phyloP scores from a whole-genome alignment of 2,329 filamentous ascomycete genomes.

The Monilinia polystroma region DNA sequence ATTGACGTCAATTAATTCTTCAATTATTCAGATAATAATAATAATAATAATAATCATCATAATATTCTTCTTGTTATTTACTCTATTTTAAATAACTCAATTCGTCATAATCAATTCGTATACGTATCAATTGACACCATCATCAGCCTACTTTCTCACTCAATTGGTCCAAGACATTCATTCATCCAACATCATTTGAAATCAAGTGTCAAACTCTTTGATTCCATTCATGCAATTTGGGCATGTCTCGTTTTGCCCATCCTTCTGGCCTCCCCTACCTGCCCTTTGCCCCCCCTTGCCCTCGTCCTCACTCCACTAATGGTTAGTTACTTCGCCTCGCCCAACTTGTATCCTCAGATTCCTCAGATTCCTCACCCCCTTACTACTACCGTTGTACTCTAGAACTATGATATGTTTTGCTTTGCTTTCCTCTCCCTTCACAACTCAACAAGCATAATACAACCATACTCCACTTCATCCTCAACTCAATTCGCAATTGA shows the following conservation, averaged over 20 bases:
- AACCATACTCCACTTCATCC: conserved; percentile 19
- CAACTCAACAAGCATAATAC: conserved; percentile 21
- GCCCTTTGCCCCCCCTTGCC: neutral
- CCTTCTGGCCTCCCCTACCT: neutral
- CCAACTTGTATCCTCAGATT: too few relatives aligned
- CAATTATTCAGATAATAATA: too few relatives aligned
- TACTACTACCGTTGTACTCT: too few relatives aligned
- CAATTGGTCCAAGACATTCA: conserved; percentile 19
- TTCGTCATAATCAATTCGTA: conserved; percentile 12
- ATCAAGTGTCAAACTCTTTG: conserved; percentile 4
- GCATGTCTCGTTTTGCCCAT: neutral
- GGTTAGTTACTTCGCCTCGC: conserved; percentile 8
- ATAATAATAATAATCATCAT: too few relatives aligned
- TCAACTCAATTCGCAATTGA: neutral
- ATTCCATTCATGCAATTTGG: conserved; percentile 12
- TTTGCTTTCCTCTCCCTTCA: neutral
- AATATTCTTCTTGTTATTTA: too few relatives aligned
- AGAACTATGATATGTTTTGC: too few relatives aligned
- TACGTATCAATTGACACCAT: conserved; percentile 17
- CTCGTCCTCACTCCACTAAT: too few relatives aligned
- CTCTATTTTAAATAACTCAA: neutral
- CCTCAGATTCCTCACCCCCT: too few relatives aligned
- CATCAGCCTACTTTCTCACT: neutral
- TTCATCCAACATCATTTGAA: conserved; percentile 12
- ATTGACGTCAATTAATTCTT: too few relatives aligned